Base-by-base conservation (phyloP, 1,284 basidiomycete genomes). In the Ustilago tritici region DNA sequence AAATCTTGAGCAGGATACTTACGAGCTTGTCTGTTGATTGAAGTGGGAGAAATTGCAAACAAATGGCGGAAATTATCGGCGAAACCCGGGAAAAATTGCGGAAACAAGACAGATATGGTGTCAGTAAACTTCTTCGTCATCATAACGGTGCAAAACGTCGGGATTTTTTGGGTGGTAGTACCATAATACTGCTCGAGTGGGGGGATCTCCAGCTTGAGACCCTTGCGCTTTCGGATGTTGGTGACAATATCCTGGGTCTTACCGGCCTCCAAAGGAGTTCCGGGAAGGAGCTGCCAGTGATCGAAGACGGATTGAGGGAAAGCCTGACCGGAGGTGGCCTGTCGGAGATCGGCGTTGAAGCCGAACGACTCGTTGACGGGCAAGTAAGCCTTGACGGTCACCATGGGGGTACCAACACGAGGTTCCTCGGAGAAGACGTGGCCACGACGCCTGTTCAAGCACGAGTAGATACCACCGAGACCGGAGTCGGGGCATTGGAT, bases 361-460 rank as follows among this genome's bases (percentile, higher is more conserved):
- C 97, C 96, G 89, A 99, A 99, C 19, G 96, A 98, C 89, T 98
- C 96, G 88, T 90, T 89, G 88, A 98, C 95, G 86, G 96, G 96
- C 61, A 98, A 90, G 90, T 95, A 97, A 40, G 95, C 95, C 92
- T 98, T 99, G 89, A 99, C 93, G 67, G 94, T 99, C 91, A 96
- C 98, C 95, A 99, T 98, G 75, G 97, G 97, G 31, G 97, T 99
- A 89, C 97, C 96, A 10, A 92, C 89, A 85, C 96, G 90, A 89
- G 98, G 96, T 89, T 99, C 96, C 88, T 99, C 94, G 82, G 92
- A 93, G 91, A 96, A 95, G 81, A 99, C 97, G 87, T 97, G 95
- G 76, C 96, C 97, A 91, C 97, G 94, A 87, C 96, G 94, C 90
- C 93, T 95, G 92, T 98, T 99, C 88, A 99, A 89, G 71, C 88